Evolutionary conservation across 2,329 filamentous ascomycete genomes (phyloP).

Genomic region (Scedosporium apiospermum): DNA sequence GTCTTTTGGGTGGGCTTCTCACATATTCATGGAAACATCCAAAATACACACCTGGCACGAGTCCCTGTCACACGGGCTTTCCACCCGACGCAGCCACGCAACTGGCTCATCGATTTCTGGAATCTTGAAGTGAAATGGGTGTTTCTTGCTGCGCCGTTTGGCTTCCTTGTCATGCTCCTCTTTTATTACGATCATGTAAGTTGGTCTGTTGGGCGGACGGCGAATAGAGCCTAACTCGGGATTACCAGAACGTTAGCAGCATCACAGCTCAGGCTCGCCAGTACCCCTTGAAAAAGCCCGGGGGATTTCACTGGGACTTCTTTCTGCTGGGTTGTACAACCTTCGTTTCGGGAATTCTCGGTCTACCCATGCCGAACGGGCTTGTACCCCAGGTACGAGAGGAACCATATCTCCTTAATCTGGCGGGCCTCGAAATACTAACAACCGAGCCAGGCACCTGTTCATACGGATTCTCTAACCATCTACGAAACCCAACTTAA

Average conservation of each 20-base stretch:
- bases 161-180: conserved; percentile 40
- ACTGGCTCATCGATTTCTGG: conserved; percentile 45
- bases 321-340: conserved; percentile 48
- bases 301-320: conserved; percentile 53
- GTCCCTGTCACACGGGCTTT: conserved; percentile 35
- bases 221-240: background rate
- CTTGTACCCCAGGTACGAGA: conserved; percentile 35
- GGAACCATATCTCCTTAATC: background rate
- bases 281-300: conserved; percentile 46
- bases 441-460: conserved; percentile 34
- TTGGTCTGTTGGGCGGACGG: background rate
- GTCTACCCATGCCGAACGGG: conserved; percentile 47
- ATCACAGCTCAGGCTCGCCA: conserved; percentile 46
- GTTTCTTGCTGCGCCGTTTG: conserved; percentile 42
- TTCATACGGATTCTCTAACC: conserved; percentile 45
- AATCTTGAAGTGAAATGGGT: conserved; percentile 39
- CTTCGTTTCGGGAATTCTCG: conserved; percentile 44
- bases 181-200: conserved; percentile 47
- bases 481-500: conserved; percentile 28
- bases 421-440: background rate
- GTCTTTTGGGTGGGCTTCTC: conserved; percentile 25
- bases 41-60: conserved; percentile 25
- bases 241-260: conserved; percentile 35
- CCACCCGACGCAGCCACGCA: conserved; percentile 31
- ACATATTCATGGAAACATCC: conserved; percentile 37